A percentile compares a stretch with the other conserved stretches of the same genome.
Evolutionary conservation across 2,329 filamentous ascomycete genomes (phyloP).

Genomic region (Penicillium occitanis): DNA sequence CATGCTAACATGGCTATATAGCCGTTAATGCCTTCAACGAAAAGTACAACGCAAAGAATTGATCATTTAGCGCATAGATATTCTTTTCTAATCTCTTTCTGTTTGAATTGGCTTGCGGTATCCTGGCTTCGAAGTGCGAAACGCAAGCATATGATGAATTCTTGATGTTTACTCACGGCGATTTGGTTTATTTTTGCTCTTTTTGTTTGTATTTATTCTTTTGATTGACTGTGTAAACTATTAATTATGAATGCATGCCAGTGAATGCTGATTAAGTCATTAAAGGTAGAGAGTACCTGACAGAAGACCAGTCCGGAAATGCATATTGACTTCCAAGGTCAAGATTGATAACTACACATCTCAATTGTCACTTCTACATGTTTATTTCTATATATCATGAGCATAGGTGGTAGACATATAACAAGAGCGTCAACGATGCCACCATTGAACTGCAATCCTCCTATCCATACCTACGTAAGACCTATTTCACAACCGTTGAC

Average conservation of each 20-base stretch:
- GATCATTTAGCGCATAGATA: slow-evolving; percentile 11
- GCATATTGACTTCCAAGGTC: no score
- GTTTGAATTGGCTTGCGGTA: background rate
- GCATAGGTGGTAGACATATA: no score
- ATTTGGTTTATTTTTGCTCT: background rate
- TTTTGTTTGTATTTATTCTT: background rate
- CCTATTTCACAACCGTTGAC: background rate
- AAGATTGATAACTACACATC: no score
- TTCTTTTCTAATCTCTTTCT: background rate
- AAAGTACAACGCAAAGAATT: slow-evolving; percentile 63
- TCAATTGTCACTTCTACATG: no score
- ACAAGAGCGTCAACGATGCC: no score
- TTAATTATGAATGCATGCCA: background rate
- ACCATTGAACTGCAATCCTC: no score
- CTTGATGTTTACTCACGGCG: background rate
- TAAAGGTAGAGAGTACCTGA: no score
- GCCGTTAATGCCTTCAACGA: slow-evolving; percentile 69
- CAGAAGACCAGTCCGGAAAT: no score
- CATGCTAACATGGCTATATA: slow-evolving; percentile 21
- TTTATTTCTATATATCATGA: no score
- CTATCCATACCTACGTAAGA: background rate
- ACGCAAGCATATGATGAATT: background rate
- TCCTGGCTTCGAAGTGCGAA: background rate
- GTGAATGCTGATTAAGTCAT: background rate
- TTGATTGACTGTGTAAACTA: slow-evolving; percentile 14